These are phyloP conservation scores for Fusarium clavum DNA, from an alignment of 2,329 filamentous ascomycete genomes.

Conservation along the genomic window DNA sequence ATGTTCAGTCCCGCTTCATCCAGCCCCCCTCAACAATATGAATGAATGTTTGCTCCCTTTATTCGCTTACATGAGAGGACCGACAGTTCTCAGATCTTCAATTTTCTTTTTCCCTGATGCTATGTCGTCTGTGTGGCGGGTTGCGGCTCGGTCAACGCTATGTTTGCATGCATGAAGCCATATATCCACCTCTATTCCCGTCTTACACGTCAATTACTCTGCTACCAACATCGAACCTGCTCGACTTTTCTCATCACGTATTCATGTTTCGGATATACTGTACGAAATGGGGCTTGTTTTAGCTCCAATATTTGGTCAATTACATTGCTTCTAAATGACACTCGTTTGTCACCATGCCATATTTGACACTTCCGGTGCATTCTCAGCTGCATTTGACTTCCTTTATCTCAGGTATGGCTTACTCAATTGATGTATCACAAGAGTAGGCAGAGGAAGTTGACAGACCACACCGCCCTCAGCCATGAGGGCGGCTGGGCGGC, in stretches of 20 bases:
- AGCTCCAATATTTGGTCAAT: neutral
- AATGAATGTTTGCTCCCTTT: too few species aligned
- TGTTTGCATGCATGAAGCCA: neutral
- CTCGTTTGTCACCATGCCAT: neutral
- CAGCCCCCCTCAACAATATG: too few species aligned
- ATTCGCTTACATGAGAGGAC: neutral
- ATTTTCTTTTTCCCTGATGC: neutral
- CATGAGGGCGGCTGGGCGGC: neutral
- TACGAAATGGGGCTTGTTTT: too few species aligned
- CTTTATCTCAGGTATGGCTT: neutral
- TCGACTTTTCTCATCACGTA: fast-evolving
- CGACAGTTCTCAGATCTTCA: neutral
- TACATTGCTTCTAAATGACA: fast-evolving
- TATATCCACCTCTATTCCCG: neutral
- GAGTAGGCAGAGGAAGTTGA: neutral
- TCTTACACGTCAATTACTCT: neutral
- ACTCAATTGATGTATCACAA: neutral
- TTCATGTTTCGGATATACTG: neutral
- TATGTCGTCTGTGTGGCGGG: neutral
- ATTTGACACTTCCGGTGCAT: too few species aligned
- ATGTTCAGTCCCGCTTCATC: neutral
- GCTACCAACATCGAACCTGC: neutral
- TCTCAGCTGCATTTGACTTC: too few species aligned
- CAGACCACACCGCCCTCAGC: neutral
- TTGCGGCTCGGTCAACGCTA: too few species aligned